Evolutionary conservation across 1,139 yeast genomes (phyloP).

Genomic region (Spathaspora sp.): DNA sequence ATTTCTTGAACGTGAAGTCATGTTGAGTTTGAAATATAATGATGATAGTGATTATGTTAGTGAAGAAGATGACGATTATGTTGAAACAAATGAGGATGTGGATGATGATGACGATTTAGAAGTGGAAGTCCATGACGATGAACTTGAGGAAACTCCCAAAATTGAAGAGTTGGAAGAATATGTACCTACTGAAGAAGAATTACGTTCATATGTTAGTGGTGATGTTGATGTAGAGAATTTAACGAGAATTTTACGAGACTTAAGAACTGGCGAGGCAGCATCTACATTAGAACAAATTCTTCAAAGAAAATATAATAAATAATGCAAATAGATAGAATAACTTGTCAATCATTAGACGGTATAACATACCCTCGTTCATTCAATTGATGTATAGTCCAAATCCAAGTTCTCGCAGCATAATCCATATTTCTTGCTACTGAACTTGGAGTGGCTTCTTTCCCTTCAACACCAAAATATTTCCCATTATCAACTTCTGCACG

Average conservation of each 20-base stretch:
- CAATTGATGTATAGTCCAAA: slow-evolving; percentile 74
- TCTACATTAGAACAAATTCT: slow-evolving; percentile 10
- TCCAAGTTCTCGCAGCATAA: slow-evolving; percentile 73
- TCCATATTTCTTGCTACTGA: slow-evolving; percentile 57
- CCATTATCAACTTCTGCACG: slow-evolving; percentile 62
- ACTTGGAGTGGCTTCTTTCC: slow-evolving; percentile 55
- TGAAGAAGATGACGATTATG: slow-evolving; percentile 16
- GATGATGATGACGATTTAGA: slow-evolving; percentile 8
- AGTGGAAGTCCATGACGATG: slow-evolving; percentile 8
- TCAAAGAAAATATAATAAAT: slow-evolving; percentile 5
- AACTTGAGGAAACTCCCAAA: slow-evolving; percentile 8
- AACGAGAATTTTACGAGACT: slow-evolving; percentile 7
- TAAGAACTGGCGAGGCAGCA: slow-evolving; percentile 7
- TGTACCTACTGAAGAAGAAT: slow-evolving; percentile 4
- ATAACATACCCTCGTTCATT: slow-evolving; percentile 43
- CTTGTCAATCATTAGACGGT: slow-evolving; percentile 11
- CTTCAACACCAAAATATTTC: slow-evolving; percentile 62
- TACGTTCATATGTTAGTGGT: slow-evolving; percentile 2
- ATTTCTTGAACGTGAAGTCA: slow-evolving; percentile 13
- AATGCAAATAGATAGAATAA: no score
- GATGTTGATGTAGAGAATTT: slow-evolving; percentile 10
- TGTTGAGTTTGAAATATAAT: slow-evolving; percentile 15
- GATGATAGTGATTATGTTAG: slow-evolving; percentile 22
- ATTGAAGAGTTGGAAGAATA: slow-evolving; percentile 9
- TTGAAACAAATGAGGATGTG: slow-evolving; percentile 12